Evolutionary conservation across 768 basidiomycete species (phyloP), one percentile per base, ranked within the genome.

Genomic region (Tremella yokohamensis): DNA sequence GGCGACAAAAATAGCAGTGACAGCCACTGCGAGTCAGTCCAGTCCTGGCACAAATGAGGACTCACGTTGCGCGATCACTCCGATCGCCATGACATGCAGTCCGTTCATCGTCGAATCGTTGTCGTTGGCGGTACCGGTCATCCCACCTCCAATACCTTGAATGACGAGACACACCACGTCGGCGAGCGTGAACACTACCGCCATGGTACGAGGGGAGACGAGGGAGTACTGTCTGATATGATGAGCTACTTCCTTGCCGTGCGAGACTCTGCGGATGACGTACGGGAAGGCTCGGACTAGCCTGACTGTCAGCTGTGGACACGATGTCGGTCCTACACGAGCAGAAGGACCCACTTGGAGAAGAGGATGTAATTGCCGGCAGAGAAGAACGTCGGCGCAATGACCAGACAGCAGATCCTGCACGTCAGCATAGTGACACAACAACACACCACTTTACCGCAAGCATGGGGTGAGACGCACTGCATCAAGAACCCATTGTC

Each of bases 361-460:
- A 86, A 77, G 18, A 84, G 80, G 44, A 84, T 78, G 68, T 86
- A 87, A 61, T 82, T 83, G 12, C 83, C 83, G 0, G 84, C 84
- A 18, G 69, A 66, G 60, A 70, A 72, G 24, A 83, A 83, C 0
- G 83, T 83, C 1, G 84, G 84, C 1, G 80, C 81, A 42, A 85
- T 72, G 65, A 86, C 84, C 2, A 82, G 82, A 7, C 76, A 73
- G 4, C 75, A 73, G n/a, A 84, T 82, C 67, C 84, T 84, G 60
- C 26, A 25, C 20, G 13, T n/a, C 22, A 20, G n/a, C 12, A 37
- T n/a, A 51, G 49, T 20, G 16, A 52, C 3, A 3, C 12, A n/a
- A n/a, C n/a, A 7, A 18, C 38, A 3, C 38, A 16, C 37, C 29
- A 22, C 8, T n/a, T 20, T 44, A n/a, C n/a, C n/a, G n/a, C n/a